These are phyloP conservation scores for Bipolaris oryzae DNA, from an alignment of 2,329 filamentous ascomycete genomes.

Conservation along the genomic window DNA sequence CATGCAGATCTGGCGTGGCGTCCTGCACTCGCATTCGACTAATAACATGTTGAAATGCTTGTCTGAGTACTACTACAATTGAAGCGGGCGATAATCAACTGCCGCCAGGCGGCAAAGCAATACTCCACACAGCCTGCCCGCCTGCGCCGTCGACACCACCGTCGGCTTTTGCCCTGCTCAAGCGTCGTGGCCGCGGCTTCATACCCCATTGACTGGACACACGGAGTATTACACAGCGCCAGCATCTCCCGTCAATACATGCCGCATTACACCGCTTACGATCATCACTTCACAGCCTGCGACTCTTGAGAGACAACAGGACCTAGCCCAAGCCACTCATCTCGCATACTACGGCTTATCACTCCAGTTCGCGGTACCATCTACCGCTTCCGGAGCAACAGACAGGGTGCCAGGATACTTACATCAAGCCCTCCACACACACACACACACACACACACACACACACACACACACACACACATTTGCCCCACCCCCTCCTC, in stretches of 20 bases:
- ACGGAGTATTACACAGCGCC: constrained; percentile 17
- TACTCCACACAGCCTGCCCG: constrained; percentile 2
- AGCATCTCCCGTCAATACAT: constrained; percentile 27
- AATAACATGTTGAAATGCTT: constrained; percentile 1
- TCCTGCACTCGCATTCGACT: constrained; percentile 18
- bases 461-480: too few relatives aligned
- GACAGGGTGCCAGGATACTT: constrained; percentile 1
- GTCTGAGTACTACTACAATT: constrained; percentile 8
- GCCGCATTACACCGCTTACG: constrained; percentile 16
- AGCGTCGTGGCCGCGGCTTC: constrained; percentile 18
- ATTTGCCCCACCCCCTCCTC: background rate
- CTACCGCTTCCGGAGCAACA: background rate
- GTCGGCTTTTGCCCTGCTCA: constrained; percentile 15
- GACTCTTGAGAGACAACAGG: background rate
- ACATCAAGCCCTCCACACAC: background rate
- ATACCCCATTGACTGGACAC: constrained; percentile 20
- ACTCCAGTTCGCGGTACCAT: constrained; percentile 1
- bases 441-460: too few relatives aligned
- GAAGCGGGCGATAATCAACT: constrained; percentile 14
- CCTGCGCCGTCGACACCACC: constrained; percentile 18
- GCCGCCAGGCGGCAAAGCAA: constrained; percentile 19
- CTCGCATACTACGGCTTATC: constrained; percentile 5
- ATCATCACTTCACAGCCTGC: constrained; percentile 1
- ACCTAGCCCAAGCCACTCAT: constrained; percentile 8
- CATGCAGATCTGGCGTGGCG: constrained; percentile 25